Evolutionary conservation across 345 rosid species (phyloP).

Genomic region (Hibiscus trionum): DNA sequence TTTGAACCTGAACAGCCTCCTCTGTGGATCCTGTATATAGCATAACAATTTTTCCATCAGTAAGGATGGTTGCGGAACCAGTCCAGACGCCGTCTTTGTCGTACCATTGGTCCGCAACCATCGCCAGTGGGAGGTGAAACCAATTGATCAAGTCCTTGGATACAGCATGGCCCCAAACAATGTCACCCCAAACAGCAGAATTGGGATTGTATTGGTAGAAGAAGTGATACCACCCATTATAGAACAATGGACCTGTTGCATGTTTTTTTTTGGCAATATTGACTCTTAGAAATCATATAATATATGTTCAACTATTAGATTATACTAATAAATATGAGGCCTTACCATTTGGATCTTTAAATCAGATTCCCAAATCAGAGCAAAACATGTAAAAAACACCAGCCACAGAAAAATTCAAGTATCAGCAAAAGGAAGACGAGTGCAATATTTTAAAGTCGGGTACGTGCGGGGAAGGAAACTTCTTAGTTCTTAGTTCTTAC

Average conservation of each 20-base stretch:
- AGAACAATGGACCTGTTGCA: conserved; percentile 66
- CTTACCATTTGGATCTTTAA: conserved; percentile 92
- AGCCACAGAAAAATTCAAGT: background rate
- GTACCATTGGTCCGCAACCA: conserved; percentile 85
- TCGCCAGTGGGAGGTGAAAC: conserved; percentile 81
- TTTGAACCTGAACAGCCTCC: conserved; percentile 76
- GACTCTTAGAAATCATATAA: background rate
- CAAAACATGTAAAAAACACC: background rate
- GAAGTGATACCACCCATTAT: conserved; percentile 91
- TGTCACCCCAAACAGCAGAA: conserved; percentile 85
- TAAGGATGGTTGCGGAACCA: conserved; percentile 83
- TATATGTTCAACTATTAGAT: background rate
- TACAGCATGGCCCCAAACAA: conserved; percentile 94
- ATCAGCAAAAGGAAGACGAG: background rate
- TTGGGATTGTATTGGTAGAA: conserved; percentile 91
- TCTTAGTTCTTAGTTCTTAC: conserved; percentile 21
- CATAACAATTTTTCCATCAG: conserved; percentile 66
- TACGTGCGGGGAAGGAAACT: too few species aligned
- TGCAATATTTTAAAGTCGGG: background rate
- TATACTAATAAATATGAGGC: background rate
- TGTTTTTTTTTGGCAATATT: background rate
- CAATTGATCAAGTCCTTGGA: conserved; percentile 75
- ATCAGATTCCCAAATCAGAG: conserved; percentile 1
- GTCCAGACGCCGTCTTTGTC: conserved; percentile 82
- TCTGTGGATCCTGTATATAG: conserved; percentile 80